Evolutionary conservation across 148 eudicot species (phyloP).

Genomic region (Heliamphora exappendiculata): DNA sequence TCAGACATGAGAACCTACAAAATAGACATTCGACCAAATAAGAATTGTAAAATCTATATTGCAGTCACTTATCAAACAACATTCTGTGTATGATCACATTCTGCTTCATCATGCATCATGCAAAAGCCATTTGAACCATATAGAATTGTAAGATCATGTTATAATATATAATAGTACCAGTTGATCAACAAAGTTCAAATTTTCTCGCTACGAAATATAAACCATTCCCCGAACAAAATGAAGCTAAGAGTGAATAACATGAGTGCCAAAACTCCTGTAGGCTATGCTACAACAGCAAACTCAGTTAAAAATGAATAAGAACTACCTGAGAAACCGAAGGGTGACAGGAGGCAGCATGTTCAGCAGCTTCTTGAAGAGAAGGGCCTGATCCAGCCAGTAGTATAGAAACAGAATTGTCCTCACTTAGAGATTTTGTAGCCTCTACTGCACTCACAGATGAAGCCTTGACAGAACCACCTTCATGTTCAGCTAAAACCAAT

Average conservation of each 20-base stretch:
- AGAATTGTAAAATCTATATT: conserved; percentile 4
- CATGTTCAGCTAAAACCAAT: conserved; percentile 82
- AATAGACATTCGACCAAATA: conserved; percentile 8
- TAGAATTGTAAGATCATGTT: neutral
- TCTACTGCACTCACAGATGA: conserved; percentile 67
- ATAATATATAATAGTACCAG: neutral
- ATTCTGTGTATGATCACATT: no score
- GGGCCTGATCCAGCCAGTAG: conserved; percentile 89
- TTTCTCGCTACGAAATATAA: neutral
- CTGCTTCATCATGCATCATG: neutral
- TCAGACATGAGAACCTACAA: conserved; percentile 78
- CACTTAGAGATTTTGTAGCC: conserved; percentile 62
- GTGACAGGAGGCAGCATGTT: conserved; percentile 77
- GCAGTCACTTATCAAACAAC: no score
- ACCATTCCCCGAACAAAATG: neutral
- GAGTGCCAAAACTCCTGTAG: neutral
- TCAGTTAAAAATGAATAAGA: neutral
- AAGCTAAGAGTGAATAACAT: neutral
- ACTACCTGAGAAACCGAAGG: conserved; percentile 71
- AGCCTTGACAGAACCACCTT: conserved; percentile 63
- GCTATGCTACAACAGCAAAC: neutral
- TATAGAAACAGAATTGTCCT: conserved; percentile 61
- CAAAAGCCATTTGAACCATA: neutral
- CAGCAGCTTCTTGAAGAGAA: conserved; percentile 79
- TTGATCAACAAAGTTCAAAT: neutral